Evolutionary conservation across 371 early-diverging fungal genomes (phyloP), one percentile per base, ranked within the genome.

Genomic region (Conidiobolus coronatus): DNA sequence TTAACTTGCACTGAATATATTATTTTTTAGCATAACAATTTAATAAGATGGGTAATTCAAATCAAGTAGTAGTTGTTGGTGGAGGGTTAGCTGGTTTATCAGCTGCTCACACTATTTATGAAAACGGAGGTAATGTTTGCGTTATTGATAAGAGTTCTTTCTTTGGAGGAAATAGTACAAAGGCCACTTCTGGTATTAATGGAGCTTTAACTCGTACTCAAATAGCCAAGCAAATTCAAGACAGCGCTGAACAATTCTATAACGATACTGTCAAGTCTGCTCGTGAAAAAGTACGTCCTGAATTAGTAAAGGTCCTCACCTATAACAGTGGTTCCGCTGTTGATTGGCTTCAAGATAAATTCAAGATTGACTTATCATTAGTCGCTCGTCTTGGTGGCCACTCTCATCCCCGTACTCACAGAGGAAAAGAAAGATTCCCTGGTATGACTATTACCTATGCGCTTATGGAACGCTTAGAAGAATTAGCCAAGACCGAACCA

Each of bases 151-250:
- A 89, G 63, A 84, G 82, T 56, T 68, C 83, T 48, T 86, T 84
- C 73, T 73, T 85, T 58, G 86, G 89, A 44, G 94, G 92, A 40
- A 86, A 86, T 65, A 78, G 79, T 14, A 81, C 90, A 54, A 93
- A 93, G 70, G 94, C 94, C n/a, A 89, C 94, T 5, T 90, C 91
- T 2, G 94, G 94, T 51, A 93, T 93, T 63, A 93, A 92, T 67
- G 90, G 90, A 40, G 91, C 84, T 29, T 66, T 78, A 42, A 92
- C 95, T 29, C 73, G 68, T 50, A 84, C 89, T 18, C 79, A 77
- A 43, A 62, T 77, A 39, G 59, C 66, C 47, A 58, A 57, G 43
- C 57, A 55, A 40, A 68, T 68, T 61, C 67, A 75, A 63, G 95
- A 94, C 59, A 81, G 81, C 17, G 77, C 77, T 36, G 83, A 81